Percentiles rank a stretch among this genome's conserved stretches.
phyloP scores from a whole-genome alignment of 164 flowering plant genomes.

The Stephania yunnanensis region DNA sequence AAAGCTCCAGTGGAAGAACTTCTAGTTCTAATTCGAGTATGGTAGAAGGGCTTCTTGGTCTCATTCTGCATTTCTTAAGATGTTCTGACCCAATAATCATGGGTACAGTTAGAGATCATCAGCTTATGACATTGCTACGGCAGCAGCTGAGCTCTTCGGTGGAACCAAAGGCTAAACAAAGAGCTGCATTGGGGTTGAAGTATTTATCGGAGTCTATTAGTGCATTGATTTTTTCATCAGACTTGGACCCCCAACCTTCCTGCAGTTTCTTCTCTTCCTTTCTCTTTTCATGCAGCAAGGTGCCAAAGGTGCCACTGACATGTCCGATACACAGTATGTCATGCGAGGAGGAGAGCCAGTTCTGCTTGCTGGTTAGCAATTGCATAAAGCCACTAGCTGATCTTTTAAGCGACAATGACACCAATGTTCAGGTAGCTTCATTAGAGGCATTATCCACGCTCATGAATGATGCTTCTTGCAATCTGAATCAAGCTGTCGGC shows the following conservation, averaged over 20 bases:
- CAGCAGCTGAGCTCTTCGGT: slow-evolving; percentile 30
- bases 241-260: slow-evolving; percentile 31
- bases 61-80: slow-evolving; percentile 40
- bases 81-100: slow-evolving; percentile 28
- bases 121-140: slow-evolving; percentile 31
- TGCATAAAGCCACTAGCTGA: slow-evolving; percentile 43
- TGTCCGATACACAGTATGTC: slow-evolving; percentile 42
- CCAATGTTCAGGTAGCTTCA: slow-evolving; percentile 39
- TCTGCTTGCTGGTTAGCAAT: slow-evolving; percentile 43
- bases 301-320: slow-evolving; percentile 21
- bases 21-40: slow-evolving; percentile 24
- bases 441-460: slow-evolving; percentile 52
- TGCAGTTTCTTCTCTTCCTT: slow-evolving; percentile 32
- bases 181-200: slow-evolving; percentile 45
- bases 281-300: slow-evolving; percentile 32
- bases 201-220: slow-evolving; percentile 42
- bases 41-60: slow-evolving; percentile 56
- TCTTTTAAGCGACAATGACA: slow-evolving; percentile 36
- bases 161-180: slow-evolving; percentile 38
- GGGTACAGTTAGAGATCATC: slow-evolving; percentile 28
- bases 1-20: slow-evolving; percentile 19
- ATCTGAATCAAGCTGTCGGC: slow-evolving; percentile 27
- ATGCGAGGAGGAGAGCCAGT: slow-evolving; percentile 35
- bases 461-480: slow-evolving; percentile 21
- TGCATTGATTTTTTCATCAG: slow-evolving; percentile 10